Evolutionary conservation across 768 basidiomycete genomes (phyloP).

Genomic region (Amanita molliuscula): DNA sequence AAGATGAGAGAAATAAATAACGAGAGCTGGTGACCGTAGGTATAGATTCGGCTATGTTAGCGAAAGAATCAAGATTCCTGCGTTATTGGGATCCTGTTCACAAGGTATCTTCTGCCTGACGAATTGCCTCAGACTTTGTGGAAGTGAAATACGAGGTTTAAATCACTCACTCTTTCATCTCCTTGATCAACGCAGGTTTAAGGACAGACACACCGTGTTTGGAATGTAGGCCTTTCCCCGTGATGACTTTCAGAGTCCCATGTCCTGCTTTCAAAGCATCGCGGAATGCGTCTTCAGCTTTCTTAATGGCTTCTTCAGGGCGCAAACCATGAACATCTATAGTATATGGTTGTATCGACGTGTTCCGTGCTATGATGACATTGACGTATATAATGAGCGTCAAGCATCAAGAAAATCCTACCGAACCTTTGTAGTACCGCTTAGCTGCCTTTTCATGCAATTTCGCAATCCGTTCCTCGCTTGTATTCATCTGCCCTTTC

Average conservation of each 20-base stretch:
- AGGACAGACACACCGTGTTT: conserved; percentile 59
- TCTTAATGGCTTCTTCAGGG: conserved; percentile 33
- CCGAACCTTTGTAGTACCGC: conserved; percentile 34
- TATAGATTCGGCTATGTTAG: conserved; percentile 11
- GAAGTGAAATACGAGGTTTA: background rate
- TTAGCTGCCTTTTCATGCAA: conserved; percentile 36
- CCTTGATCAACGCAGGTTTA: conserved; percentile 68
- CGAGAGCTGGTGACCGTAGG: background rate
- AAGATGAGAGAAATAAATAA: background rate
- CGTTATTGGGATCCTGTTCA: conserved; percentile 61
- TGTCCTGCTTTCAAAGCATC: conserved; percentile 24
- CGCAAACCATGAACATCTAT: conserved; percentile 44
- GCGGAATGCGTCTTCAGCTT: conserved; percentile 32
- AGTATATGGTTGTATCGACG: conserved; percentile 18
- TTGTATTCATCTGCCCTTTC: conserved; percentile 25
- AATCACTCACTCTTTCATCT: conserved; percentile 54
- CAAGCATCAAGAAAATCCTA: conserved; percentile 4
- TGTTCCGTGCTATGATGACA: conserved; percentile 26
- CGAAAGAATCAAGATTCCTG: conserved; percentile 58
- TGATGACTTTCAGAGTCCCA: conserved; percentile 30
- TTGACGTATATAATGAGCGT: background rate
- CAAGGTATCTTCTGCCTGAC: conserved; percentile 57
- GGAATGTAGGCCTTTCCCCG: conserved; percentile 81
- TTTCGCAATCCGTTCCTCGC: conserved; percentile 22
- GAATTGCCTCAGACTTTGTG: conserved; percentile 1